Base-by-base conservation (phyloP, 2,329 filamentous ascomycete species). In the Dothideomycetes sp. region DNA sequence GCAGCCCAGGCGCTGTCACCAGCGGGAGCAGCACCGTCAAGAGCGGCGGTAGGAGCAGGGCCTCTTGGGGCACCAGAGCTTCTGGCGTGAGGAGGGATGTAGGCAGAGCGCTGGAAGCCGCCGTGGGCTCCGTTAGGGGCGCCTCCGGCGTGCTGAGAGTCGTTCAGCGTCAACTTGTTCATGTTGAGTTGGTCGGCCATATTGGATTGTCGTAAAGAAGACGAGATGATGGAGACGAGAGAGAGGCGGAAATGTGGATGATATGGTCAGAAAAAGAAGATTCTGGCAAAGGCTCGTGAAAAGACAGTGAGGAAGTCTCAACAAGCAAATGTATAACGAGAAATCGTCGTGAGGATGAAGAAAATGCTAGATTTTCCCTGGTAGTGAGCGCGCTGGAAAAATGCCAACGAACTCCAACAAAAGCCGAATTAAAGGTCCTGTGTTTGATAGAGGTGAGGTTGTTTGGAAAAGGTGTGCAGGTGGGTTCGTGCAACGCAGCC, bases 181-280 rank as follows among this genome's bases (percentile, higher is more conserved):
- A 89, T 87, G 70, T 86, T 85, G 55, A 91, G 74, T 70, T 88
- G 80, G 57, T 85, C 81, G 62, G 82, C 82, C 82, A 87, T 87
- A 46, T 37, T 54, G 22, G 12, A 27, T 7, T 27, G n/a, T n/a
- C n/a, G n/a, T n/a, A n/a, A n/a, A n/a, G 22, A 27, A 27, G 7
- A 27, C 22, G 22, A 12, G 12, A 7, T 27, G 22, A 12, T 27
- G 22, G 22, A 27, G 22, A 27, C 22, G 7, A 7, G 22, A 7
- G 12, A 27, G 22, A 7, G 7, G 22, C 12, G 22, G 12, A 27
- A 7, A 12, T 27, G 22, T 27, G 12, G 22, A 27, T 27, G 12
- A 12, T 27, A 27, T 7, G 7, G 22, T 27, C 7, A 12, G 12
- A 12, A 7, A 12, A 27, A 27, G 22, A 27, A 27, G 22, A 7